Evolutionary conservation across 2,329 filamentous ascomycete species (phyloP).

Genomic region (Sordariomycetes sp.): DNA sequence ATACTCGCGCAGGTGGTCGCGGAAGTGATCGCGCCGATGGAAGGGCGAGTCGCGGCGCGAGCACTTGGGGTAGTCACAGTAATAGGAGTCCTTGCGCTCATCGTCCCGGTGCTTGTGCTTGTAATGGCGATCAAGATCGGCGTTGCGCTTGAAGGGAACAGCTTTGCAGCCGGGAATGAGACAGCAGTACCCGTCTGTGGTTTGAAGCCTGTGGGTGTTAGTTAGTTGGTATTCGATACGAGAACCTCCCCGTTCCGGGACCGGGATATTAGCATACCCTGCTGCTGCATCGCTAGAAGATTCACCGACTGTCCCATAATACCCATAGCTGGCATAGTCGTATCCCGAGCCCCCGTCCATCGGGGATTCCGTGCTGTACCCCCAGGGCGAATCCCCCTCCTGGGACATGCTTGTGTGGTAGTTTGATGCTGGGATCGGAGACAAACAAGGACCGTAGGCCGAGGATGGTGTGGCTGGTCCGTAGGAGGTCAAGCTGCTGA

Average conservation of each 20-base stretch:
- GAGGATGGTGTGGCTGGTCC: not conserved
- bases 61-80: constrained; percentile 42
- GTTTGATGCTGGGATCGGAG: not conserved
- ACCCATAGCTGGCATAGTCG: not conserved
- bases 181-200: constrained; percentile 17
- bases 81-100: constrained; percentile 28
- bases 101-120: constrained; percentile 33
- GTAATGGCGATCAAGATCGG: constrained; percentile 44
- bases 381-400: not conserved
- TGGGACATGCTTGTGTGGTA: not conserved
- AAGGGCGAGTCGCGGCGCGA: constrained; percentile 32
- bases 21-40: constrained; percentile 43
- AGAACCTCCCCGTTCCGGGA: not conserved
- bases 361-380: not conserved
- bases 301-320: not conserved
- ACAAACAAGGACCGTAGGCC: not conserved
- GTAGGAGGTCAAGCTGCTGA: not conserved
- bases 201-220: not conserved
- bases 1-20: constrained; percentile 44
- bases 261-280: not conserved
- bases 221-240: not conserved
- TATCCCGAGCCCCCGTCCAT: not conserved
- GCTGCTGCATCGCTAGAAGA: not conserved
- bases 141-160: constrained; percentile 37
- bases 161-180: constrained; percentile 27